Evolutionary conservation across 306 rosid species (phyloP).

Genomic region (Malus fusca): DNA sequence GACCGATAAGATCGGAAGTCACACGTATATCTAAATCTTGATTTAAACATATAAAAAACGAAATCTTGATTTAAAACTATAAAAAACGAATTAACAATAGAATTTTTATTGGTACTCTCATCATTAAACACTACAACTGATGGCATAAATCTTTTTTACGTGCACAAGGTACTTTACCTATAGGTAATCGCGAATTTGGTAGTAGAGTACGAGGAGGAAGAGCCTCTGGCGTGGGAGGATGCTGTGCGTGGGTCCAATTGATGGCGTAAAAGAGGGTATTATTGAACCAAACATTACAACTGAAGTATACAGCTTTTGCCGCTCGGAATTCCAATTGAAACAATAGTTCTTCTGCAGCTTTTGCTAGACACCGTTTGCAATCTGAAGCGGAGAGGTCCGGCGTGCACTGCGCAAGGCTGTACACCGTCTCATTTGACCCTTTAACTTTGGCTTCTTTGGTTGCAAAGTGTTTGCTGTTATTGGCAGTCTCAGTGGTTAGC

Average conservation of each 20-base stretch:
- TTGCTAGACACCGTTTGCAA: not conserved
- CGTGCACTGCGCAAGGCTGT: conserved; percentile 22
- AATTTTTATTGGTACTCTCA: too few relatives aligned
- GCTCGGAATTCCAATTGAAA: fast-evolving
- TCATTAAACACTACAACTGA: too few relatives aligned
- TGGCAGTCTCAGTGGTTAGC: not conserved
- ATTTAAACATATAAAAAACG: too few relatives aligned
- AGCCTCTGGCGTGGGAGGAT: not conserved
- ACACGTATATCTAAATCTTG: too few relatives aligned
- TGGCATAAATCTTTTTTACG: too few relatives aligned
- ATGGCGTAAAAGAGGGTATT: too few relatives aligned
- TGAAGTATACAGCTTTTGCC: not conserved
- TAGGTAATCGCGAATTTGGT: too few relatives aligned
- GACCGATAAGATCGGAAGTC: too few relatives aligned
- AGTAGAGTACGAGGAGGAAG: too few relatives aligned
- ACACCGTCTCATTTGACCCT: not conserved
- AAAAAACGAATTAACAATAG: too few relatives aligned
- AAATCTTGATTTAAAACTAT: too few relatives aligned
- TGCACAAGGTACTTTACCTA: too few relatives aligned
- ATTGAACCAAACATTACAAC: not conserved
- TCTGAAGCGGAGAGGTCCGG: not conserved
- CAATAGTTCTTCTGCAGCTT: not conserved
- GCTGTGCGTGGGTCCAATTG: not conserved
- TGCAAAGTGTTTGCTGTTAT: not conserved
- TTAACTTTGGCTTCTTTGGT: not conserved